Evolutionary conservation across 345 rosid genomes (phyloP), one percentile per base, ranked within the genome.

Genomic region (Toxicodendron radicans): DNA sequence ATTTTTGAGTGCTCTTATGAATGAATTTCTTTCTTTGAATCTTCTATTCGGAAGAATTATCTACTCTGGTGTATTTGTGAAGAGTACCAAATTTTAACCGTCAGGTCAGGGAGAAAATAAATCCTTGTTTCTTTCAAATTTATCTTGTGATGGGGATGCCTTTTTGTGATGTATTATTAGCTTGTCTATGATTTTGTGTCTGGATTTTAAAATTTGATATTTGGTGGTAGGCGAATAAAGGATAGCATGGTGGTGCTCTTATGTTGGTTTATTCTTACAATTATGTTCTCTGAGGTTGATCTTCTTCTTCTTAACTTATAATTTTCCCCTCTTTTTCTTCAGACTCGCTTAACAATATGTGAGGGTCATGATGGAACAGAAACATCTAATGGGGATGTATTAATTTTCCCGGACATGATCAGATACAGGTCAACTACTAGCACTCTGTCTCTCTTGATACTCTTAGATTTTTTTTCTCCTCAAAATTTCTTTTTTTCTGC

Each of bases 291-390:
- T 72, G 52, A 49, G 35, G 58, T 32, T 49, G 59, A 72, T 33
- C 23, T 12, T 5, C 30, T 72, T 24, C 20, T 62, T 52, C 56
- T 23, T 54, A 53, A 18, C 71, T 54, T 66, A 17, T 54, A 33
- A 54, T 5, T 63, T 7, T 53, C 38, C 62, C 54, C n/a, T 68
- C 59, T 68, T 75, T 76, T 60, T 64, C 75, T 24, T 75, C 59
- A 95, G 99, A 93, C 94, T 48, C 87, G 90, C 64, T 83, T 95
- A 70, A 95, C 98, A 23, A 89, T 95, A 83, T 95, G 99, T 3
- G 98, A 95, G 79, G 99, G 99, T 41, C 98, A 91, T 84, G 99
- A 95, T 83, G 99, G 99, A 75, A 88, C 95, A 10, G 96, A 91
- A 85, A 93, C 97, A 67, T 95, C 98, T 67, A 93, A 95, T 78